Percentiles rank a stretch among this genome's conserved stretches.
phyloP scores from a whole-genome alignment of 768 basidiomycete genomes.

The Lentinula lateritia region DNA sequence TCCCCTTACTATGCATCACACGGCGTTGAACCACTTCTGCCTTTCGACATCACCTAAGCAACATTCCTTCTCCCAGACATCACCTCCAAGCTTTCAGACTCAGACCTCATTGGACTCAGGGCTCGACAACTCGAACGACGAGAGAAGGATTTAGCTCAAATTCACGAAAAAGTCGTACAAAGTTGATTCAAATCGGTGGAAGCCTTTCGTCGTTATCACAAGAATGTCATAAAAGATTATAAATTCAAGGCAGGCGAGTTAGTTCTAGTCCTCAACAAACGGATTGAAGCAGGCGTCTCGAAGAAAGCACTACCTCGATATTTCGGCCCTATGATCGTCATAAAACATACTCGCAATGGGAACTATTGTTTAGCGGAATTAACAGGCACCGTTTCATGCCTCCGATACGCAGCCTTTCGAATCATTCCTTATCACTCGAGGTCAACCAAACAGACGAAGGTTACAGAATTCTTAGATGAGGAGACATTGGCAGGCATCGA shows the following conservation, averaged over 20 bases:
- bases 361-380: not conserved
- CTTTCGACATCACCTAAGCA: too few species aligned
- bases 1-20: conserved; percentile 22
- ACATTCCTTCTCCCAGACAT: too few species aligned
- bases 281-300: conserved; percentile 16
- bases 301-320: not conserved
- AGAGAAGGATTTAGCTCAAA: conserved; percentile 3
- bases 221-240: conserved; percentile 10
- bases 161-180: conserved; percentile 12
- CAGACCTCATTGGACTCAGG: too few species aligned
- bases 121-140: conserved; percentile 9
- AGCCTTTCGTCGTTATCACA: conserved; percentile 14
- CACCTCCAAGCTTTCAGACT: too few species aligned
- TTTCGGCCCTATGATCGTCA: not conserved
- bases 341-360: not conserved
- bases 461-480: too few species aligned
- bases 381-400: not conserved
- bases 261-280: conserved; percentile 17
- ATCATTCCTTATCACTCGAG: conserved; percentile 9
- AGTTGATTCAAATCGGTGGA: conserved; percentile 10
- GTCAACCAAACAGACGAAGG: too few species aligned
- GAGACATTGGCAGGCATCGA: too few species aligned
- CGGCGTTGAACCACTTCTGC: too few species aligned
- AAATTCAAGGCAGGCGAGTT: too few species aligned
- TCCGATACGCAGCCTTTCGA: conserved; percentile 7